These are phyloP conservation scores for Mycena belliarum DNA, from an alignment of 768 basidiomycete species.

Conservation along the genomic window DNA sequence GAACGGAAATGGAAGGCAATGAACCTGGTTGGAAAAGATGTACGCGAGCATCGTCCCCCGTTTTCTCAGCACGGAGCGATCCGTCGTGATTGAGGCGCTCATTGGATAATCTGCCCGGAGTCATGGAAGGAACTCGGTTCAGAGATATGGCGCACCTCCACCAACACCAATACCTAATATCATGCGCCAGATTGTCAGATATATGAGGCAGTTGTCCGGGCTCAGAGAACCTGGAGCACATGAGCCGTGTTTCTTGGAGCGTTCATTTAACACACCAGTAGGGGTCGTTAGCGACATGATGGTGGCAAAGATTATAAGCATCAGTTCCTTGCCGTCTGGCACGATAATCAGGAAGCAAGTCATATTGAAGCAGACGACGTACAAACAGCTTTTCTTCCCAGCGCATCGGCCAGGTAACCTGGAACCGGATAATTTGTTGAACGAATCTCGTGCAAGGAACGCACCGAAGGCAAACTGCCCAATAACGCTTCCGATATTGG, in stretches of 20 bases:
- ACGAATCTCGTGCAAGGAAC: background rate
- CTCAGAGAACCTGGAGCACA: constrained; percentile 42
- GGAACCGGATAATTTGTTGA: background rate
- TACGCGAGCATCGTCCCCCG: constrained; percentile 76
- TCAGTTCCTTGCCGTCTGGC: constrained; percentile 76
- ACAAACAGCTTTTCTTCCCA: constrained; percentile 74
- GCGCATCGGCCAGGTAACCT: constrained; percentile 66
- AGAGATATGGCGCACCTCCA: constrained; percentile 33
- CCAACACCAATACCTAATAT: constrained; percentile 78
- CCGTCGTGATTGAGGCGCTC: constrained; percentile 68
- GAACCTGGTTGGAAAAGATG: constrained; percentile 58
- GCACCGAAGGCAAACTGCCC: constrained; percentile 66
- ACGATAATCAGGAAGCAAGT: background rate
- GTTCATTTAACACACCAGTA: constrained; percentile 52
- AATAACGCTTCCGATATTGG: constrained; percentile 74
- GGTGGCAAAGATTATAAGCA: constrained; percentile 79
- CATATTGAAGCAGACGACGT: constrained; percentile 1
- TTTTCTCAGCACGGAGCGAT: constrained; percentile 63
- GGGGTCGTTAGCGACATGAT: constrained; percentile 69
- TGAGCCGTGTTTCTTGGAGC: too few relatives aligned
- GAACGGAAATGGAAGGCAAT: background rate
- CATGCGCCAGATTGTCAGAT: constrained; percentile 67
- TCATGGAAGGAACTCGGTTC: background rate
- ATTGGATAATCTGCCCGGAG: constrained; percentile 62
- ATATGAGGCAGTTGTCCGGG: constrained; percentile 56